phyloP scores from a whole-genome alignment of 441 rosid species.

The Adansonia rubrostipa region DNA sequence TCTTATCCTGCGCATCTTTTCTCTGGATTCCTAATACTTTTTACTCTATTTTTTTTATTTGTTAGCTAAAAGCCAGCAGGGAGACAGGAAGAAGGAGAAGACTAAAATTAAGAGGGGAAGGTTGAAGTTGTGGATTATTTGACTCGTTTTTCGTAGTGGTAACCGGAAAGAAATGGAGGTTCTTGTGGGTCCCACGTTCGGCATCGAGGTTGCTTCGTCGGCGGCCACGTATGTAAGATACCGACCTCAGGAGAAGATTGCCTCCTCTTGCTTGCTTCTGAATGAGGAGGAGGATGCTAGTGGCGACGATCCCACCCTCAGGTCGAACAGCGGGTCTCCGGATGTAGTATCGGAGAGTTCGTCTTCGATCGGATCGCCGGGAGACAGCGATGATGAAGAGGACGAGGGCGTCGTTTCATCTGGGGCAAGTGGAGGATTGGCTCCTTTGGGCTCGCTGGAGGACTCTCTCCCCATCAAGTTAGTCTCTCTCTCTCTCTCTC shows the following conservation, averaged over 20 bases:
- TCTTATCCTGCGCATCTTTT: conserved; percentile 19
- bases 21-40: neutral
- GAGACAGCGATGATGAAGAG: conserved; percentile 55
- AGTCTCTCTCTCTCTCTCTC: conserved; percentile 1
- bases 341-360: conserved; percentile 53
- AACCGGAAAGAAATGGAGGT: conserved; percentile 49
- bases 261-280: conserved; percentile 33
- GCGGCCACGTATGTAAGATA: conserved; percentile 36
- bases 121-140: neutral
- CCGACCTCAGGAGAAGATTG: conserved; percentile 35
- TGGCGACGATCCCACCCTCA: conserved; percentile 14
- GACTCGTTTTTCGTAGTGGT: neutral
- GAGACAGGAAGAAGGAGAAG: neutral
- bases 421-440: conserved; percentile 27
- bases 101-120: conserved; percentile 23
- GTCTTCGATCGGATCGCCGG: conserved; percentile 74
- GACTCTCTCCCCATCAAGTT: conserved; percentile 82
- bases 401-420: conserved; percentile 49
- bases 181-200: conserved; percentile 53
- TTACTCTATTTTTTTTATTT: neutral
- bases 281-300: conserved; percentile 34
- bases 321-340: conserved; percentile 25
- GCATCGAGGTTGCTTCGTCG: conserved; percentile 38
- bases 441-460: conserved; percentile 54
- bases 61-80: conserved; percentile 11